Base-by-base conservation (phyloP, 2,329 filamentous ascomycete species). In the Alternaria triticimaculans region DNA sequence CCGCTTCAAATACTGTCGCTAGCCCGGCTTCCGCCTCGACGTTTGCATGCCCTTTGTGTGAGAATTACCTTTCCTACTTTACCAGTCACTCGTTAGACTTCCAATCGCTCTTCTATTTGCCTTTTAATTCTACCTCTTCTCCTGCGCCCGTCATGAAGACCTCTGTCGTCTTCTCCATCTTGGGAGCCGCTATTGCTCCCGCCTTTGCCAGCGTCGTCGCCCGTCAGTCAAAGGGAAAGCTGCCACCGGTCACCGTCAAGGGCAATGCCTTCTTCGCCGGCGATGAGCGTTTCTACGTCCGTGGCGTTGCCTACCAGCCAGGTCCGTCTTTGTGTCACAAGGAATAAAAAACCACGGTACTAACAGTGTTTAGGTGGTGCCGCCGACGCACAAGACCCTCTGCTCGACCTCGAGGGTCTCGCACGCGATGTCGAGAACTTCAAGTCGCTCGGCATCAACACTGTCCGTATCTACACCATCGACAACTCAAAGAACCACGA, bases 381-480 rank as follows among this genome's bases (percentile, higher is more conserved):
- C 14, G 65, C 77, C 6, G 76, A 75, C 65, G 76, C 76, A 53
- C 80, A 82, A 51, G 94, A 97, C 76, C 93, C 94, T 65, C 89
- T 97, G 53, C 89, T 92, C 64, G 90, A 96, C 73, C 75, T 85
- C 30, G 80, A 81, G 5, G 81, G 85, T 75, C 95, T 94, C 86
- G 85, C 87, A 78, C 91, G 93, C 68, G 93, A 96, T 78, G 90
- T 97, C 70, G 82, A 84, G 57, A 86, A 92, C 79, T 97, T 97
- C 88, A 88, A 92, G 84, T 87, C 93, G 68, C 86, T 97, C 57
- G 93, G 93, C 37, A 85, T 97, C 82, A 97, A 97, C 85, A 94
- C 93, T 20, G 86, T 97, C 77, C 93, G 94, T 81, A 91, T 97
- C 68, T 97, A 97, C 86, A 93, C 91, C 8, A 90, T 96, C 71